These are phyloP conservation scores for Tuber melanosporum DNA, from an alignment of 495 filamentous ascomycete genomes.

Conservation along the genomic window DNA sequence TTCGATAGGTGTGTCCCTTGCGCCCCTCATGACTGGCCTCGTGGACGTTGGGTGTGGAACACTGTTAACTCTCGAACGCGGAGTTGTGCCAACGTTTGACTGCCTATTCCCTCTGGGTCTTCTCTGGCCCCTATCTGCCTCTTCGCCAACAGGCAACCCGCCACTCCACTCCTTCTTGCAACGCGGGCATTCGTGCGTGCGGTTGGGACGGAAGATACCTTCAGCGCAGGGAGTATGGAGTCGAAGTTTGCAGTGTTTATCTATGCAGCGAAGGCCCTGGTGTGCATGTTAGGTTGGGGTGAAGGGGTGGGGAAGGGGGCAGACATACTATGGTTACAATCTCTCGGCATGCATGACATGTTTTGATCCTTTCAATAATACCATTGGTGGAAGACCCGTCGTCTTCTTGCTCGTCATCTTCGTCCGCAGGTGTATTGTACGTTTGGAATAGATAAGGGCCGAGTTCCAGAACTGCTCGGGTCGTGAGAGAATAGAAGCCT, in stretches of 20 bases:
- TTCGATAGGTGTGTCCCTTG: constrained; percentile 42
- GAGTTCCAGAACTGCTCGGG: constrained; percentile 78
- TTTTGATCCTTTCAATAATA: constrained; percentile 60
- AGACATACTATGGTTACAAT: constrained; percentile 60
- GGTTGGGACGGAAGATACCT: constrained; percentile 62
- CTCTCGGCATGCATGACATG: constrained; percentile 82
- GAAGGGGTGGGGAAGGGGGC: neutral
- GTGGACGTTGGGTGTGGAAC: constrained; percentile 43
- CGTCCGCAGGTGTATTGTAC: constrained; percentile 58
- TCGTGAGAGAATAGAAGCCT: constrained; percentile 66
- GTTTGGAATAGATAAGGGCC: constrained; percentile 70
- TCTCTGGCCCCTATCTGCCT: constrained; percentile 47
- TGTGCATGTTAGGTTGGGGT: neutral
- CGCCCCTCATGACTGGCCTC: constrained; percentile 47
- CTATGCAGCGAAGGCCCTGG: constrained; percentile 67
- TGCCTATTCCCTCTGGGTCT: constrained; percentile 4
- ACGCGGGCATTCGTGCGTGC: constrained; percentile 61
- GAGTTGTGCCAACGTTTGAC: constrained; percentile 3
- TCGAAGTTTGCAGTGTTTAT: constrained; percentile 59
- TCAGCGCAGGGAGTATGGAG: constrained; percentile 72
- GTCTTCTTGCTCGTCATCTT: constrained; percentile 50
- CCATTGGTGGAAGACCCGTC: constrained; percentile 48
- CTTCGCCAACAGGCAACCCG: constrained; percentile 71
- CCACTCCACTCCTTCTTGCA: constrained; percentile 70
- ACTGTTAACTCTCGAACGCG: constrained; percentile 10